These are phyloP conservation scores for Phytophthora sp. DNA, from an alignment of 352 stramenopile species.

Conservation along the genomic window DNA sequence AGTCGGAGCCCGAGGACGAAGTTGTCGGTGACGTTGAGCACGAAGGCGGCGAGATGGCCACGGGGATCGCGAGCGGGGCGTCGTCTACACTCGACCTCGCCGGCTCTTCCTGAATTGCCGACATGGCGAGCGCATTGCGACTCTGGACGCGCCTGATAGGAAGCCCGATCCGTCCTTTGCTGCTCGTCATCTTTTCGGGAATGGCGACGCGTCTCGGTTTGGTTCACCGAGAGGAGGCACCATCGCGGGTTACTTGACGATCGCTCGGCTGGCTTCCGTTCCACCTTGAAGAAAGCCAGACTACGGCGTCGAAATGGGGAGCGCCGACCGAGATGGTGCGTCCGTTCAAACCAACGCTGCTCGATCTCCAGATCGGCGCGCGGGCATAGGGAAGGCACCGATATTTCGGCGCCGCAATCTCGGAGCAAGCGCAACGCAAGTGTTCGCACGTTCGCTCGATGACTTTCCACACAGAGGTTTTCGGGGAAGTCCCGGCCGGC, in stretches of 20 bases:
- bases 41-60: not conserved
- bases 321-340: conserved; percentile 20
- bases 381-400: conserved; percentile 6
- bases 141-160: conserved; percentile 22
- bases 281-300: conserved; percentile 36
- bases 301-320: conserved; percentile 18
- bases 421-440: not conserved
- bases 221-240: conserved; percentile 14
- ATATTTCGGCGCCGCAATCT: conserved; percentile 10
- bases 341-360: conserved; percentile 11
- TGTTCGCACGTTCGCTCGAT: not conserved
- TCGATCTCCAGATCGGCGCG: conserved; percentile 14
- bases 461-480: conserved; percentile 28
- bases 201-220: conserved; percentile 9
- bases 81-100: conserved; percentile 13
- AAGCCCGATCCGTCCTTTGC: conserved; percentile 35
- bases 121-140: conserved; percentile 41
- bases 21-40: conserved; percentile 25
- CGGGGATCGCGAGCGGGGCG: not conserved
- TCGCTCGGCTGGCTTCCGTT: conserved; percentile 26
- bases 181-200: conserved; percentile 28
- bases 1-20: conserved; percentile 28
- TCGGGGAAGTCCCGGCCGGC: conserved; percentile 3
- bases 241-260: conserved; percentile 3
- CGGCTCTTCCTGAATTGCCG: conserved; percentile 34